These are phyloP conservation scores for Polychaeton citri DNA, from an alignment of 2,329 filamentous ascomycete genomes.

Conservation along the genomic window DNA sequence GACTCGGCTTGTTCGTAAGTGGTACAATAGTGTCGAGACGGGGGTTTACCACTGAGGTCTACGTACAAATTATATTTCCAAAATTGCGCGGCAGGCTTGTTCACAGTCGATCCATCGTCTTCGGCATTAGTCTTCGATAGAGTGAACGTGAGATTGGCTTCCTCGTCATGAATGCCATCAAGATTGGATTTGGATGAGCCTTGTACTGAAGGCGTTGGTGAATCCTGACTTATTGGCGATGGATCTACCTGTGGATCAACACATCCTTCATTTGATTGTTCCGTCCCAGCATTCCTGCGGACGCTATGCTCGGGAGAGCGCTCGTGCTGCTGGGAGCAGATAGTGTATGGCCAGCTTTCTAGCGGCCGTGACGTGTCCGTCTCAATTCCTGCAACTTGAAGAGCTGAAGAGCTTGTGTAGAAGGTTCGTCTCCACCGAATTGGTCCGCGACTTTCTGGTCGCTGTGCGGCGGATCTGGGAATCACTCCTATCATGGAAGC, in stretches of 20 bases:
- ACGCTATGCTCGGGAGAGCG: too few species aligned
- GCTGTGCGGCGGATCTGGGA: too few species aligned
- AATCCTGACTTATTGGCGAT: background rate
- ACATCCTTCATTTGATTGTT: background rate
- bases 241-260: background rate
- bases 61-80: conserved; percentile 61
- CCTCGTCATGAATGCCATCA: background rate
- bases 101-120: background rate
- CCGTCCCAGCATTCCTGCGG: too few species aligned
- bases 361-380: too few species aligned
- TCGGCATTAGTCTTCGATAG: background rate
- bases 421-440: too few species aligned
- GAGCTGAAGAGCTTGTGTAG: too few species aligned
- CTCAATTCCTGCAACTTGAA: too few species aligned
- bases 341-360: too few species aligned
- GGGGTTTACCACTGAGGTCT: conserved; percentile 37
- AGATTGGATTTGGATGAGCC: background rate
- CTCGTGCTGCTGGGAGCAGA: too few species aligned
- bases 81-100: conserved; percentile 1
- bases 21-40: conserved; percentile 67
- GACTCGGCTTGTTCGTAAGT: conserved; percentile 53
- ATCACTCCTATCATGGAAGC: too few species aligned
- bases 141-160: background rate
- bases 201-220: background rate
- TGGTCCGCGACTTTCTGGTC: too few species aligned